Evolutionary conservation across 306 rosid genomes (phyloP), one percentile per base, ranked within the genome.

Genomic region (Corylus avellana): DNA sequence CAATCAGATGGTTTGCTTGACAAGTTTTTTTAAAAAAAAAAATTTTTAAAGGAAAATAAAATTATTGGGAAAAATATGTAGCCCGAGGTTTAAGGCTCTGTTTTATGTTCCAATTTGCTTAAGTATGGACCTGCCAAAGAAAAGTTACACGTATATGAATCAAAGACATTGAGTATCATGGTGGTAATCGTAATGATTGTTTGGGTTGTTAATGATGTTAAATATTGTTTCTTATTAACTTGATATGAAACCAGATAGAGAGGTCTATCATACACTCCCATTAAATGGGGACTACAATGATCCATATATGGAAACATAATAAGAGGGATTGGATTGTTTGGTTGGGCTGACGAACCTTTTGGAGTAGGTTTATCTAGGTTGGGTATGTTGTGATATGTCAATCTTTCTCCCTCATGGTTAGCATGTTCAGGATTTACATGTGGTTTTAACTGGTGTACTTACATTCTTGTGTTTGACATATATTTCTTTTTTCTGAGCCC

Each of bases 271-370:
- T 25, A 11, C 35, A 42, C 20, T 67, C 22, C 50, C 48, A n/a
- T 67, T 67, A 42, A 7, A 17, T 67, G 50, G 42, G 72, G 72
- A 67, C 50, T 37, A 67, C 14, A 39, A 39, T 67, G 72, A n/a
- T 67, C 16, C 4, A 42, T 18, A 39, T 67, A n/a, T 39, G 50
- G 12, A 9, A 37, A 18, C 47, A 8, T 67, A 47, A 39, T 37
- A 39, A 39, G 72, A 37, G 51, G 47, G 16, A 27, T 27, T 42
- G 18, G 27, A 67, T 39, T 37, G 49, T 67, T 67, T 37, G 22
- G 72, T 42, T 67, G 42, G 72, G 7, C 32, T 32, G 46, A 44
- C 4, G 4, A 64, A 16, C 42, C 70, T 64, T 64, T 35, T 67
- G 50, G 13, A 67, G 18, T 12, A 29, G 68, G n/a, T 59, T 59